These are phyloP conservation scores for Scenedesmus sp. DNA, from an alignment of 163 green algal species.

Conservation along the genomic window DNA sequence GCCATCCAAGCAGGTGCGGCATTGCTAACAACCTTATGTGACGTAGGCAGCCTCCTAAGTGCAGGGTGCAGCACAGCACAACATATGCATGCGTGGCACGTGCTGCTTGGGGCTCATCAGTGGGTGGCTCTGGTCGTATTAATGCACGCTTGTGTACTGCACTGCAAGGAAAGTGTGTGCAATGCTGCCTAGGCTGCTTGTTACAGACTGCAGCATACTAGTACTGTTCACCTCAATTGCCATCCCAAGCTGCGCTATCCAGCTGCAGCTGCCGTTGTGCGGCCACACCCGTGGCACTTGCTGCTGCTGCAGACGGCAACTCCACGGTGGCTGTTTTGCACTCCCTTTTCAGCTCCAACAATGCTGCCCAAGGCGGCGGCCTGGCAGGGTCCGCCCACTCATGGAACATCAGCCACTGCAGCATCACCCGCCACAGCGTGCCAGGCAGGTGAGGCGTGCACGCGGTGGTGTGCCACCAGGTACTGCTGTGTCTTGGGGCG, in stretches of 20 bases:
- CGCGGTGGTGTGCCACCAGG: too few species aligned
- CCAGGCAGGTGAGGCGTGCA: not conserved
- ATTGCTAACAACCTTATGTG: not conserved
- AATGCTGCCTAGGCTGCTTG: too few species aligned
- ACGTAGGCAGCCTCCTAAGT: not conserved
- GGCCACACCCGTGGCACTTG: not conserved
- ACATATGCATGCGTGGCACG: too few species aligned
- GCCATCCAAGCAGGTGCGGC: not conserved
- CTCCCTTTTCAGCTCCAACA: not conserved
- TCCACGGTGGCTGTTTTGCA: not conserved
- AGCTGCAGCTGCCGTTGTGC: not conserved
- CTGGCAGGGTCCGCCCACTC: not conserved
- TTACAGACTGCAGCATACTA: too few species aligned
- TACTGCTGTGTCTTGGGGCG: not conserved
- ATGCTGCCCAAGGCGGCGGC: not conserved
- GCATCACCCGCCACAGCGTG: slow-evolving; percentile 2
- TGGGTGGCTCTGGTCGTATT: too few species aligned
- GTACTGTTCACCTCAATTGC: too few species aligned
- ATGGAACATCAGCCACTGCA: slow-evolving; percentile 11
- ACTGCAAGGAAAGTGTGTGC: too few species aligned
- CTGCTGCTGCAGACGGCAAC: not conserved
- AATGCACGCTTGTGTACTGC: too few species aligned
- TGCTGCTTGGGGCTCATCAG: too few species aligned
- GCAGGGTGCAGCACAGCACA: too few species aligned
- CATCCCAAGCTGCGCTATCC: not conserved